Evolutionary conservation across 495 filamentous ascomycete species (phyloP), one percentile per base, ranked within the genome.

Genomic region (Xylaria bambusicola): DNA sequence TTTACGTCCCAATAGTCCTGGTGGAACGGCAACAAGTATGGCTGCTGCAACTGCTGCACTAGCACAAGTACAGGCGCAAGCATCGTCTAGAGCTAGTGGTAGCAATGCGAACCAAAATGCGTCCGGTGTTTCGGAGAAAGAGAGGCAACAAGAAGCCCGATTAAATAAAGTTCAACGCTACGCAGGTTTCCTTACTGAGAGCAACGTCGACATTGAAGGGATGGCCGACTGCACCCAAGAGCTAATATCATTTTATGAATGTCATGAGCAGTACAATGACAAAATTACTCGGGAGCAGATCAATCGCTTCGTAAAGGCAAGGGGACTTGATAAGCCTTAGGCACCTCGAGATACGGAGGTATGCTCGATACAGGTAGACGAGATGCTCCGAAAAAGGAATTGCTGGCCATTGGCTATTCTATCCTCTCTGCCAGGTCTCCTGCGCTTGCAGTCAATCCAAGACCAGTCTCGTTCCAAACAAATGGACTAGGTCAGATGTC

Each of bases 221-320:
- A 87, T 97, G 67, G 88, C 97, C 44, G 93, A 98, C 67, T 93
- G 89, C 72, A 92, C 90, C 0, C 94, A 98, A 74, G 95, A 98
- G 76, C 82, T 98, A 51, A 91, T 98, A 41, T 95, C 92, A 3
- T 82, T 98, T 60, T 98, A 98, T 73, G 92, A 96, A 71, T 82
- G 91, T 31, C 91, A 92, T 80, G 94, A 98, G 69, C 81, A 85
- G 65, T 97, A 93, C 66, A 90, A 86, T 62, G 93, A 98, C 66
- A 93, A 94, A 73, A 67, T 71, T 9, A 77, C 77, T 23, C 68
- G 73, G 36, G 82, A 84, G 63, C 80, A 89, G 59, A 86, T 98
- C 63, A 86, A 83, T 21, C 80, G 91, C 41, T 92, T 93, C 76
- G 84, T 97, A 51, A 96, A 94, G 74, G 86, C 84, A 26, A 81